Base-by-base conservation (phyloP, 805 yeast genomes). In the Hyphopichia homilentoma region DNA sequence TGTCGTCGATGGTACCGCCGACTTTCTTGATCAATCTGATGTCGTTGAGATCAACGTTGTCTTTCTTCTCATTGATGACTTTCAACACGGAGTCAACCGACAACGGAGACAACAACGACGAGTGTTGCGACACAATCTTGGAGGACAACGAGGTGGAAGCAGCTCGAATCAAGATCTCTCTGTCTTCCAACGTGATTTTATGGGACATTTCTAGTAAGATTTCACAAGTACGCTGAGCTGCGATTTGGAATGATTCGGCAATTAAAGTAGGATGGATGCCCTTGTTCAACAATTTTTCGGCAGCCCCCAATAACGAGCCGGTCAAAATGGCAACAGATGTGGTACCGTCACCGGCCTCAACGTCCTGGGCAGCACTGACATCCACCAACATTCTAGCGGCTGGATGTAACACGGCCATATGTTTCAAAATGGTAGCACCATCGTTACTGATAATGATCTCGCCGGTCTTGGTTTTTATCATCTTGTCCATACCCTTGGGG, bases 271-370 rank as follows among this genome's bases (percentile, higher is more conserved):
- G 99, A 61, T 93, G 98, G 48, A 93, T 87, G 12, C 93, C 97
- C 58, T 84, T 86, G 45, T 77, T 79, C 49, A 93, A 73, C 38
- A 93, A 70, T 56, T 82, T 81, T 49, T 93, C 98, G 34, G 97
- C 95, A 12, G 98, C 98, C 19, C 90, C 95, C 34, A 93, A 69
- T 30, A 93, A 64, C 4, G 97, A 90, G 22, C 98, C 99, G 5
- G 97, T 86, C 41, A 93, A 70, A 34, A 93, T 90, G 18, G 94
- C 98, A 20, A 93, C 98, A 2, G 96, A 82, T 0, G 99, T 93
- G 21, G 99, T 93, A 43, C 99, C 99, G 57, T 93, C 99, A 35
- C 99, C 99, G n/a, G 97, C 98, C 61, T 89, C 99, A 23, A 89
- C 84, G 50, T 93, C 99, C 64, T 93, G 99, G 1, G 98, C 97